phyloP scores from a whole-genome alignment of 805 yeast species.

The Candida maesae region DNA sequence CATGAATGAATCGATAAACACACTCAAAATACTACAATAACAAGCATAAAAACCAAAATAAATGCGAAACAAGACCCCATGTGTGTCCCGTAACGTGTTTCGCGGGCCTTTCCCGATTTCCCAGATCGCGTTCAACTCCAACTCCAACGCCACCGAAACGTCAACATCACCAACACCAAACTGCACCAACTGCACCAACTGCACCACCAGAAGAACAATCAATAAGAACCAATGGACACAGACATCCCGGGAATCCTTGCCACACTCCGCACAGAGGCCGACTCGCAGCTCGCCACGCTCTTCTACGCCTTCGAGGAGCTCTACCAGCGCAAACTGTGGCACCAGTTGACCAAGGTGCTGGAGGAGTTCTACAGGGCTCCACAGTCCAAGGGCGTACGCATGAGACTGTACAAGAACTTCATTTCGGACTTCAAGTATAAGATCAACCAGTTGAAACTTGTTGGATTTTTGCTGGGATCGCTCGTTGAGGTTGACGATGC shows the following conservation, averaged over 20 bases:
- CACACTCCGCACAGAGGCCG: slow-evolving; percentile 62
- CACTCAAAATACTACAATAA: too few species aligned
- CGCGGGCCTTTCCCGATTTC: too few species aligned
- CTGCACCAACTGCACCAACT: too few species aligned
- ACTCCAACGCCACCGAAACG: too few species aligned
- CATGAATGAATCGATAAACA: too few species aligned
- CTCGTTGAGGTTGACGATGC: slow-evolving; percentile 38
- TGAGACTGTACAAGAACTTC: slow-evolving; percentile 68
- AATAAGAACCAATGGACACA: slow-evolving; percentile 1
- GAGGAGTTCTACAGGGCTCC: slow-evolving; percentile 55
- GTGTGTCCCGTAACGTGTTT: too few species aligned
- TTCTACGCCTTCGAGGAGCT: slow-evolving; percentile 75
- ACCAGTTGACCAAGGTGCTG: slow-evolving; percentile 76
- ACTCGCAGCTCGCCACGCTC: slow-evolving; percentile 55
- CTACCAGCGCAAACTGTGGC: slow-evolving; percentile 91
- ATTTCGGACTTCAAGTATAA: slow-evolving; percentile 62
- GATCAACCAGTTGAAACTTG: slow-evolving; percentile 74
- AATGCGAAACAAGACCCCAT: too few species aligned
- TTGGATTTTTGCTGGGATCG: slow-evolving; percentile 64
- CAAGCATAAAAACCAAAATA: too few species aligned
- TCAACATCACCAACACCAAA: too few species aligned
- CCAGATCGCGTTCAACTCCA: too few species aligned
- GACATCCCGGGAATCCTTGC: slow-evolving; percentile 27
- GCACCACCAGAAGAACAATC: too few species aligned
- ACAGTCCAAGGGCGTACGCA: slow-evolving; percentile 50